phyloP scores from a whole-genome alignment of 1,284 basidiomycete genomes.

The Leccinum subrobustum region DNA sequence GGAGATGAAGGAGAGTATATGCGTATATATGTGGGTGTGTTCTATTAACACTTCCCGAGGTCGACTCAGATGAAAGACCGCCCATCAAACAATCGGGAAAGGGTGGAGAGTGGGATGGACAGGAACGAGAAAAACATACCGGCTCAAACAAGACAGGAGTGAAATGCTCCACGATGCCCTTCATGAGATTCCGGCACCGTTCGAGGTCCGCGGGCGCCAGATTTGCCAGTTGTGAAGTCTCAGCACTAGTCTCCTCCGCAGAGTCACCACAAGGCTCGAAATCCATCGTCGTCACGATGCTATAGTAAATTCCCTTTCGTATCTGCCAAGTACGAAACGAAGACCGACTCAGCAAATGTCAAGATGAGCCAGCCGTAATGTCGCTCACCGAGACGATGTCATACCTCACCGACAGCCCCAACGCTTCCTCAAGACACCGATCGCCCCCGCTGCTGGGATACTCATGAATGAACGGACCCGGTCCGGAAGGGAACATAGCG shows the following conservation, averaged over 20 bases:
- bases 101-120: not conserved
- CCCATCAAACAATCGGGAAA: not conserved
- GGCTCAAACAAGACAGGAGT: conserved; percentile 72
- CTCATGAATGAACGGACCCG: conserved; percentile 37
- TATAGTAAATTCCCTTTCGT: conserved; percentile 60
- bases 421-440: conserved; percentile 47
- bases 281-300: conserved; percentile 53
- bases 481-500: conserved; percentile 44
- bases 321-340: conserved; percentile 39
- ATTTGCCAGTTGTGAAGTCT: not conserved
- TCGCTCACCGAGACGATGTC: conserved; percentile 45
- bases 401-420: conserved; percentile 47
- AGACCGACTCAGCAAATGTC: not conserved
- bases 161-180: conserved; percentile 57
- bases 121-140: conserved; percentile 24
- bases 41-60: too few relatives aligned
- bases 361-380: not conserved
- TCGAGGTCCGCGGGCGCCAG: conserved; percentile 25
- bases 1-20: not conserved
- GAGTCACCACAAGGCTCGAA: conserved; percentile 39
- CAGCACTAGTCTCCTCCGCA: not conserved
- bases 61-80: too few relatives aligned
- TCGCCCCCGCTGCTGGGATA: conserved; percentile 12
- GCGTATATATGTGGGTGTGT: too few relatives aligned
- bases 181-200: conserved; percentile 46